A percentile compares a stretch with the other conserved stretches of the same genome.
Evolutionary conservation across 345 rosid genomes (phyloP).

Genomic region (Arabidopsis suecica): DNA sequence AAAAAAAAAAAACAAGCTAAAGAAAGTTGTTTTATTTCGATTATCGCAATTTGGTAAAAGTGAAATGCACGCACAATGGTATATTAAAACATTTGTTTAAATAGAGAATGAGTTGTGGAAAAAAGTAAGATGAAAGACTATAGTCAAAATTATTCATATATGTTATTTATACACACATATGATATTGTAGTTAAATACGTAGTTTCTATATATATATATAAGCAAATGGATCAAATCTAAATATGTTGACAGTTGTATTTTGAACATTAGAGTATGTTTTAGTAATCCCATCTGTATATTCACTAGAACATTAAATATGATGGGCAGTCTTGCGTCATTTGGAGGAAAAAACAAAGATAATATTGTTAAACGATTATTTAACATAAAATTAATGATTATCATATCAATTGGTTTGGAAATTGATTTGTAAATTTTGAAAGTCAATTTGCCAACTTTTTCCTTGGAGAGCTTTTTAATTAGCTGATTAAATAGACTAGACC

Average conservation of each 20-base stretch:
- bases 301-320: slow-evolving; percentile 25
- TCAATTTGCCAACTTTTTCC: slow-evolving; percentile 39
- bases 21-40: background rate
- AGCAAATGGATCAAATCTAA: slow-evolving; percentile 34
- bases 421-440: slow-evolving; percentile 29
- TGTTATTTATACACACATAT: too few species aligned
- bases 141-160: background rate
- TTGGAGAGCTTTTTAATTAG: background rate
- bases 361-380: slow-evolving; percentile 36
- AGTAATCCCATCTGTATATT: slow-evolving; percentile 34
- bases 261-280: slow-evolving; percentile 37
- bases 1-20: too few species aligned
- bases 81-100: background rate
- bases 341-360: slow-evolving; percentile 16
- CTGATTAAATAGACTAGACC: slow-evolving; percentile 36
- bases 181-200: too few species aligned
- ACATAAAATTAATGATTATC: slow-evolving; percentile 4
- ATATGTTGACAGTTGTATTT: slow-evolving; percentile 41
- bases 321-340: slow-evolving; percentile 34
- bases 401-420: slow-evolving; percentile 21
- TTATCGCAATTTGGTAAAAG: background rate
- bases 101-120: background rate
- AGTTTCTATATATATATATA: background rate
- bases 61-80: background rate
- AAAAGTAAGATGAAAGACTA: background rate